Conservation (phyloP, 148 eudicot genomes). For the Chenopodium suecicum region DNA sequence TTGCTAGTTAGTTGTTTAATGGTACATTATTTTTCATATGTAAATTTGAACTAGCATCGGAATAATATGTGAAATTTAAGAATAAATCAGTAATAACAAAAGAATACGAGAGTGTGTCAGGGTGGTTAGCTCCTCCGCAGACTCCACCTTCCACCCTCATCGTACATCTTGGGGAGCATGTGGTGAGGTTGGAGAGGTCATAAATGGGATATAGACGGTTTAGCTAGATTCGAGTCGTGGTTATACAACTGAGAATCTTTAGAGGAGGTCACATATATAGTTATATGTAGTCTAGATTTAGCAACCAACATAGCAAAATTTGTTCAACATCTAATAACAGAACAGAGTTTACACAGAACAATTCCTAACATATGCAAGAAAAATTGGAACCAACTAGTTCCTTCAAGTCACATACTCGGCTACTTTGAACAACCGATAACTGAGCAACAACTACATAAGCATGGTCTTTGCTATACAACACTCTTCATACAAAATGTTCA, state of each 20-base stretch:
- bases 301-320: neutral
- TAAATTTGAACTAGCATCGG: neutral
- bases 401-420: neutral
- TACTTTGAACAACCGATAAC: neutral
- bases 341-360: neutral
- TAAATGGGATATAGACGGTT: no score
- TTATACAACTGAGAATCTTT: neutral
- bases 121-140: no score
- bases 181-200: no score
- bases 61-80: neutral
- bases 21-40: neutral
- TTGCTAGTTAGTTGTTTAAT: neutral
- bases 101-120: neutral
- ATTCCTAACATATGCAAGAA: neutral
- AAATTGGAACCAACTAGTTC: neutral
- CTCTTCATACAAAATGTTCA: neutral
- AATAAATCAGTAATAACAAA: neutral
- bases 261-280: neutral
- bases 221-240: no score
- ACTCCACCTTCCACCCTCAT: no score
- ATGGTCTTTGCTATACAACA: neutral
- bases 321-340: neutral
- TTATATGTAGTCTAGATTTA: no score
- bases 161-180: no score
- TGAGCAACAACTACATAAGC: neutral